phyloP scores from a whole-genome alignment of 768 basidiomycete species.

The Boletellus emodensis region DNA sequence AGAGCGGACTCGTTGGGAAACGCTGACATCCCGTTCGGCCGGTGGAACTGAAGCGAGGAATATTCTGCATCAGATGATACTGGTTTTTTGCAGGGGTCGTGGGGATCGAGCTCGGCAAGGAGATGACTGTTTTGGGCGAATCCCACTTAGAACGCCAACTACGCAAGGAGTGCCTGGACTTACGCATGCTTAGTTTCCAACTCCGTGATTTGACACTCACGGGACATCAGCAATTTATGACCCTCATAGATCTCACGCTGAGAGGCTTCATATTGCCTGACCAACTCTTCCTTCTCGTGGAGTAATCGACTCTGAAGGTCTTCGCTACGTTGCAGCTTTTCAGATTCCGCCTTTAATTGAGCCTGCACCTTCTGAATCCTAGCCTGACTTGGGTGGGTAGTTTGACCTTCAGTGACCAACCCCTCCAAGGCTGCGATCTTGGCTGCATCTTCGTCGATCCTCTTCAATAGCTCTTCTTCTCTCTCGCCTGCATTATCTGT shows the following conservation, averaged over 20 bases:
- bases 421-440: slow-evolving; percentile 57
- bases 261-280: slow-evolving; percentile 41
- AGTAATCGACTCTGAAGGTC: slow-evolving; percentile 43
- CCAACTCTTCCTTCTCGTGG: slow-evolving; percentile 50
- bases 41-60: not conserved
- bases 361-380: slow-evolving; percentile 39
- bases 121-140: slow-evolving; percentile 15
- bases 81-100: not conserved
- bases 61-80: not conserved
- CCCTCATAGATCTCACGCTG: slow-evolving; percentile 21
- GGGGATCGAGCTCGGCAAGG: slow-evolving; percentile 15
- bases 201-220: slow-evolving; percentile 22
- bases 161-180: slow-evolving; percentile 6
- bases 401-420: slow-evolving; percentile 40
- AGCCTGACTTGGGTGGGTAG: slow-evolving; percentile 28
- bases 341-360: slow-evolving; percentile 41
- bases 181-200: slow-evolving; percentile 27
- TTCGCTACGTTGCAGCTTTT: slow-evolving; percentile 39
- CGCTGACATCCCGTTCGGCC: not conserved
- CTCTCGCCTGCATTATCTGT: slow-evolving; percentile 41
- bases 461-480: slow-evolving; percentile 57
- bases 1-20: slow-evolving; percentile 22
- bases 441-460: slow-evolving; percentile 71
- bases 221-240: slow-evolving; percentile 10
- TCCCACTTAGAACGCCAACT: not conserved